phyloP scores from a whole-genome alignment of 805 yeast genomes.

The Schizosaccharomyces cryophilus region DNA sequence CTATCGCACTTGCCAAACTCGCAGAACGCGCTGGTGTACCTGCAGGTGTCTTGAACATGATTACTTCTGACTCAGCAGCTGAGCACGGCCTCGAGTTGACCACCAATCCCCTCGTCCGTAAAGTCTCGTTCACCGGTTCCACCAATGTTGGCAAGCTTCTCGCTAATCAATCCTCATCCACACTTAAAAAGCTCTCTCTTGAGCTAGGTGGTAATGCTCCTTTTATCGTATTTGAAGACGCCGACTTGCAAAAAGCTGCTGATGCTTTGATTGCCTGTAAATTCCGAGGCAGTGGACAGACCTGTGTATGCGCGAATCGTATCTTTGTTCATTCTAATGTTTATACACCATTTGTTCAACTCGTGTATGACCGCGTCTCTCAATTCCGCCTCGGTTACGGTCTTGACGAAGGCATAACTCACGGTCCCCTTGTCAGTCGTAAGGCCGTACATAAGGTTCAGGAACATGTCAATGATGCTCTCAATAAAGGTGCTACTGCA shows the following conservation, averaged over 20 bases:
- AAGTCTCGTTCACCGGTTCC: slow-evolving; percentile 58
- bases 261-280: slow-evolving; percentile 41
- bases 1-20: slow-evolving; percentile 39
- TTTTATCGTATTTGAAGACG: slow-evolving; percentile 43
- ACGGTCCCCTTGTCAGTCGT: slow-evolving; percentile 51
- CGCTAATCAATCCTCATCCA: slow-evolving; percentile 32
- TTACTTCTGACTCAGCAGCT: slow-evolving; percentile 18
- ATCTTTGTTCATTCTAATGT: slow-evolving; percentile 37
- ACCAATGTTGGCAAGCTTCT: slow-evolving; percentile 47
- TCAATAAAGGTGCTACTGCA: slow-evolving; percentile 36
- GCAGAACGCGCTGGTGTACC: slow-evolving; percentile 49
- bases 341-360: slow-evolving; percentile 35
- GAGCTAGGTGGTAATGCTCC: slow-evolving; percentile 73
- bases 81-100: slow-evolving; percentile 20
- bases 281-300: slow-evolving; percentile 57
- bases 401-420: slow-evolving; percentile 30
- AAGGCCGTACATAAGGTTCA: slow-evolving; percentile 37
- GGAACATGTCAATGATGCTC: slow-evolving; percentile 41
- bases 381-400: slow-evolving; percentile 39
- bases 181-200: slow-evolving; percentile 45
- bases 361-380: slow-evolving; percentile 23
- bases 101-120: slow-evolving; percentile 30
- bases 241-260: slow-evolving; percentile 37
- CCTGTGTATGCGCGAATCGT: slow-evolving; percentile 51
- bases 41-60: slow-evolving; percentile 38